Evolutionary conservation across 805 yeast species (phyloP), one percentile per base, ranked within the genome.

Genomic region (Candida broadrunensis): DNA sequence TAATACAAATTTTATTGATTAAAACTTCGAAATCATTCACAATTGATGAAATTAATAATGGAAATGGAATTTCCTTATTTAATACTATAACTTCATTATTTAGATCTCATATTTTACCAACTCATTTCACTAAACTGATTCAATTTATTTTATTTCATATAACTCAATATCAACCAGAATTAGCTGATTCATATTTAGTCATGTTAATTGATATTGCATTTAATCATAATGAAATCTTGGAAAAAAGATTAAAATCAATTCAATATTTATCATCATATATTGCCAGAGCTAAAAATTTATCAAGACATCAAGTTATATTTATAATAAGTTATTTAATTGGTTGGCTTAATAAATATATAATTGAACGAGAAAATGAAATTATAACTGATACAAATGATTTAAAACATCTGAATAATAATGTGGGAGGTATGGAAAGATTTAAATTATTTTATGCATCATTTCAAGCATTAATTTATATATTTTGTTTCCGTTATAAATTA

Each of bases 231-330:
- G 89, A 85, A 58, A 75, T 80, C 19, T 66, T 81, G 27, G 91
- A 87, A 41, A 83, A 81, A 48, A 77, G 95, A 50, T 80, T 88
- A 49, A 90, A 90, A 67, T 85, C 97, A 2, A 77, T 90, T 76
- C 98, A 93, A 62, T 91, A 93, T 58, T 73, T 91, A 41, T 83
- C 96, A 1, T 88, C 97, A 2, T 91, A 82, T 55, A 79, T 91
- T 43, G 93, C 98, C 1, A 76, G 99, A 41, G 96, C 96, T 9
- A 80, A 81, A 47, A 77, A 78, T 32, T 68, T 91, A 21, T 70
- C 86, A 1, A 77, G 78, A 38, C 72, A 78, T 29, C 97, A 91
- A 61, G 73, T 93, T 16, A 73, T 83, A 6, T 86, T 86, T 59
- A 90, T 93, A 13, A 78, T 88, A n/a, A 78, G 87, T 44, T 88